Percentiles rank a stretch among this genome's conserved stretches.
phyloP scores from a whole-genome alignment of 2,329 filamentous ascomycete genomes.

The Alternaria sp. region DNA sequence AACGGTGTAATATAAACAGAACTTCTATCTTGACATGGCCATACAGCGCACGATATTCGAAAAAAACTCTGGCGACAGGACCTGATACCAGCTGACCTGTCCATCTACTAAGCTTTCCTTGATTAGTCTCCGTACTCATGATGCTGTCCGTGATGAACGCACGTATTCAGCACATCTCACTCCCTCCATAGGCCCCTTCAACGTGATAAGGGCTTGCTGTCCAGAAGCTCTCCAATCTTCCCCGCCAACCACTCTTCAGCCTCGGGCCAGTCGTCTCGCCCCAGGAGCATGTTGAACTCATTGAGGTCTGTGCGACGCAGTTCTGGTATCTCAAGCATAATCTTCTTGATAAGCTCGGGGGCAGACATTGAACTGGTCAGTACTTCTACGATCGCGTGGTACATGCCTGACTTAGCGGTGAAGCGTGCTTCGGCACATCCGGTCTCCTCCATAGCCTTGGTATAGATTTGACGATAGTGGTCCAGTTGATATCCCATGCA shows the following conservation, averaged over 20 bases:
- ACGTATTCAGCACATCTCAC: not conserved
- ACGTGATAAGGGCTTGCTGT: not conserved
- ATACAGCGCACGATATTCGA: not conserved
- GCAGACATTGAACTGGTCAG: not conserved
- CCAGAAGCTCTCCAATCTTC: not conserved
- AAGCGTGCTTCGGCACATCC: not conserved
- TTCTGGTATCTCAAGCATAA: not conserved
- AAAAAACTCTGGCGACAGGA: not conserved
- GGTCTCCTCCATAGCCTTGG: not conserved
- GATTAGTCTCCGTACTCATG: not conserved
- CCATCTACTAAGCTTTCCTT: not conserved
- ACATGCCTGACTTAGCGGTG: not conserved
- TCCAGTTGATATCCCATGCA: not conserved
- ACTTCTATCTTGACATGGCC: not conserved
- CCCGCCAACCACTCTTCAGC: not conserved
- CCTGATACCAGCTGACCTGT: not conserved
- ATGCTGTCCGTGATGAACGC: not conserved
- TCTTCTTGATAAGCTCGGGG: not conserved
- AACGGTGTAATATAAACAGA: not conserved
- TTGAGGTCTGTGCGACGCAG: not conserved
- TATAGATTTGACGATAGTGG: not conserved
- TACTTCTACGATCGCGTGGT: not conserved
- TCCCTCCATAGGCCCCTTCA: not conserved
- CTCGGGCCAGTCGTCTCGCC: not conserved
- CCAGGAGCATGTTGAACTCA: not conserved